phyloP scores from a whole-genome alignment of 202 grass and related monocot genomes.

The Zizania palustris region DNA sequence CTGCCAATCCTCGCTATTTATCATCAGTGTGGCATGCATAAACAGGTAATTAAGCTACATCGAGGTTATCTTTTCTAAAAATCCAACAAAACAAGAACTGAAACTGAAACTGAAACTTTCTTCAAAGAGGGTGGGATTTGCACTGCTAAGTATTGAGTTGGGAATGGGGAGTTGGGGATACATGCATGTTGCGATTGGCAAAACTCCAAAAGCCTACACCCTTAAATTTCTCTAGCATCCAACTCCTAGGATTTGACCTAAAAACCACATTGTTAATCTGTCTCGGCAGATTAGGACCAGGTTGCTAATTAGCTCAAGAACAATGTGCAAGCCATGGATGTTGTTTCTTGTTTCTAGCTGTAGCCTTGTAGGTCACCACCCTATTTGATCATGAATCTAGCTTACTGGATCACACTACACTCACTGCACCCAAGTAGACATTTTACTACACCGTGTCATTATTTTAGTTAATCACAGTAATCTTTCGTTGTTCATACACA shows the following conservation, averaged over 20 bases:
- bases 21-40: background rate
- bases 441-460: constrained; percentile 1
- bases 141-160: background rate
- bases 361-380: background rate
- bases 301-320: constrained; percentile 15
- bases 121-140: background rate
- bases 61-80: constrained; percentile 22
- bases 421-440: constrained; percentile 25
- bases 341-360: constrained; percentile 39
- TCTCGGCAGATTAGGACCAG: background rate
- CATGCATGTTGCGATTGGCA: background rate
- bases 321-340: constrained; percentile 55
- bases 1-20: background rate
- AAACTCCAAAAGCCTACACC: constrained; percentile 19
- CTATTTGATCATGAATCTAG: constrained; percentile 40
- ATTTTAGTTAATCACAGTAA: constrained; percentile 14
- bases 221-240: constrained; percentile 2
- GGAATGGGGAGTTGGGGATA: background rate
- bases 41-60: constrained; percentile 4
- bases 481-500: constrained; percentile 54
- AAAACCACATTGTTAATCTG: background rate
- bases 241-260: constrained; percentile 44
- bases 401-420: constrained; percentile 22
- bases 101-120: background rate
- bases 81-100: background rate